These are phyloP conservation scores for Kalmusia sp. DNA, from an alignment of 2,329 filamentous ascomycete species.

Conservation along the genomic window DNA sequence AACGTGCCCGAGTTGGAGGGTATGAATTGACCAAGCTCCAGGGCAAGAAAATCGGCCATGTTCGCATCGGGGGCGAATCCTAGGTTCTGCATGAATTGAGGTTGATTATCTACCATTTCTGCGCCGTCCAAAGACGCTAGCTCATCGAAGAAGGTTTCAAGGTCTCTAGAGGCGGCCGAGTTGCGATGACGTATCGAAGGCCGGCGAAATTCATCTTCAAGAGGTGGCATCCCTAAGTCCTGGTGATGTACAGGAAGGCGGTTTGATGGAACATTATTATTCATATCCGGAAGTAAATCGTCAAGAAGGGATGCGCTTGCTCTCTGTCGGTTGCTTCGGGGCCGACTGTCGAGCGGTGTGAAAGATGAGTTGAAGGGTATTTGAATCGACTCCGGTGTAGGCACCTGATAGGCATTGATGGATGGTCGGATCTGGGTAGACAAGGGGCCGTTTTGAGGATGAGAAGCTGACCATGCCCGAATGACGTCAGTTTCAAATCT, in stretches of 20 bases:
- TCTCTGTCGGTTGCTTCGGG: background rate
- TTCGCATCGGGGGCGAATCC: conserved; percentile 70
- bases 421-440: conserved; percentile 5
- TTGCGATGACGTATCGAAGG: conserved; percentile 19
- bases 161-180: conserved; percentile 50
- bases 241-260: conserved; percentile 2
- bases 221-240: conserved; percentile 12
- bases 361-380: conserved; percentile 17
- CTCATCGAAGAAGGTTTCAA: conserved; percentile 64
- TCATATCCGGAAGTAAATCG: conserved; percentile 28
- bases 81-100: conserved; percentile 71
- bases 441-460: background rate
- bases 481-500: conserved; percentile 21
- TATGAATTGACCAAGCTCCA: conserved; percentile 52
- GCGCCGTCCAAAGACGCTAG: conserved; percentile 63
- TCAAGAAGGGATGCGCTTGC: conserved; percentile 19
- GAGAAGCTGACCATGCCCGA: conserved; percentile 20
- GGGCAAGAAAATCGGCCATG: conserved; percentile 59
- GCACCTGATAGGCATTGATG: conserved; percentile 15
- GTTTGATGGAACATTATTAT: conserved; percentile 2
- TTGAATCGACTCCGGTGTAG: conserved; percentile 27
- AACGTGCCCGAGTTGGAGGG: conserved; percentile 45
- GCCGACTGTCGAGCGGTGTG: conserved; percentile 10
- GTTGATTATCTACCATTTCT: conserved; percentile 61
- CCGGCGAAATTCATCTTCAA: conserved; percentile 6